phyloP scores from a whole-genome alignment of 2,329 filamentous ascomycete species.

The Moelleriella libera region DNA sequence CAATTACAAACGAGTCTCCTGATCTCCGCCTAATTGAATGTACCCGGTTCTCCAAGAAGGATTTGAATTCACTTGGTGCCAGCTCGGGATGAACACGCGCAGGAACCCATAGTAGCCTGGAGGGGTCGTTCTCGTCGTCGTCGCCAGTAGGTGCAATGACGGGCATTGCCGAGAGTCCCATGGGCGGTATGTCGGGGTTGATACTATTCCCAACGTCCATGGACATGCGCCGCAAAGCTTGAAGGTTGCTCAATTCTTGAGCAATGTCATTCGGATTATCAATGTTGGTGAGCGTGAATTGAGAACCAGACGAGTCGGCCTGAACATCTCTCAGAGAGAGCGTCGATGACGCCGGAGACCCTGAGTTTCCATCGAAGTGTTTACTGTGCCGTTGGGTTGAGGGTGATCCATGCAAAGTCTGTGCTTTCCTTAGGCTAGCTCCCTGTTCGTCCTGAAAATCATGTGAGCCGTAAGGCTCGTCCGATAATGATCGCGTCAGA shows the following conservation, averaged over 20 bases:
- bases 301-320: conserved; percentile 44
- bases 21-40: conserved; percentile 80
- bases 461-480: conserved; percentile 19
- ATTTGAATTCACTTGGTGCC: conserved; percentile 91
- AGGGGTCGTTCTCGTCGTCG: conserved; percentile 77
- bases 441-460: conserved; percentile 17
- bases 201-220: conserved; percentile 74
- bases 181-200: conserved; percentile 62
- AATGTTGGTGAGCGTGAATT: conserved; percentile 80
- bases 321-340: conserved; percentile 38
- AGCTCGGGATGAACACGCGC: conserved; percentile 88
- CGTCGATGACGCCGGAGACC: conserved; percentile 36
- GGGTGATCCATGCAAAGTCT: conserved; percentile 24
- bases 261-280: conserved; percentile 80
- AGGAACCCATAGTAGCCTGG: conserved; percentile 87
- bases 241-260: conserved; percentile 83
- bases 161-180: conserved; percentile 54
- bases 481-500: conserved; percentile 30
- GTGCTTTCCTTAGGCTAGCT: conserved; percentile 24
- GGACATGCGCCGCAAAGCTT: conserved; percentile 81
- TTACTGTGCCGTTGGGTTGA: conserved; percentile 25
- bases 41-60: conserved; percentile 85
- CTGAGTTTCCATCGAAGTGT: conserved; percentile 25
- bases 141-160: conserved; percentile 56
- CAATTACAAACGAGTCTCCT: conserved; percentile 51